phyloP scores from a whole-genome alignment of 148 eudicot species.

The Camellia sinensis region DNA sequence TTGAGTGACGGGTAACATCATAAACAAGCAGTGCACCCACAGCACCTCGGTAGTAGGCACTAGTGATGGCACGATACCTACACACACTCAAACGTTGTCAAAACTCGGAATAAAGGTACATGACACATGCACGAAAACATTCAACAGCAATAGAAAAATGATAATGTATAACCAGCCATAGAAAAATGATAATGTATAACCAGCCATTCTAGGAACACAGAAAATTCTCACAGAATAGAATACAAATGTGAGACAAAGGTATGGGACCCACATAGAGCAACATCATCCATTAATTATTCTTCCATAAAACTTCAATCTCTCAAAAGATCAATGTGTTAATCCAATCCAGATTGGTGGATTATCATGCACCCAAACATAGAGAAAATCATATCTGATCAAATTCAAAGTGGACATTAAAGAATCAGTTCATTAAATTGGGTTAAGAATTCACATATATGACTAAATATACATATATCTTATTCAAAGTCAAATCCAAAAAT shows the following conservation, averaged over 20 bases:
- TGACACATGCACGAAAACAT: neutral
- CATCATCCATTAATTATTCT: neutral
- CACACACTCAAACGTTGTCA: neutral
- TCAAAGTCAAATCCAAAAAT: neutral
- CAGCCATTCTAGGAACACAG: too few species aligned
- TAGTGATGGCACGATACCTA: conserved; percentile 41
- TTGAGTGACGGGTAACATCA: conserved; percentile 34
- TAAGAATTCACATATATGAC: neutral
- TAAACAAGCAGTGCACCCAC: conserved; percentile 38
- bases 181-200: neutral
- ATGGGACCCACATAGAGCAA: too few species aligned
- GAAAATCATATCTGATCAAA: neutral
- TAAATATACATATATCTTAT: too few species aligned
- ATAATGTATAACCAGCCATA: neutral
- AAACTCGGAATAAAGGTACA: neutral
- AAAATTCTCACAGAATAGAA: too few species aligned
- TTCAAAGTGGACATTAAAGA: neutral
- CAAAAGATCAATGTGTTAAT: neutral
- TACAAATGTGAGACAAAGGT: too few species aligned
- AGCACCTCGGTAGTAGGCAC: conserved; percentile 40
- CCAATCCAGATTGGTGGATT: neutral
- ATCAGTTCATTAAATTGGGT: neutral
- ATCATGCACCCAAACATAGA: neutral
- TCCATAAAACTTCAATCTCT: neutral
- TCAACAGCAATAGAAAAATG: neutral